Conservation (phyloP, 2,329 filamentous ascomycete species). For the Fusarium newnesense region DNA sequence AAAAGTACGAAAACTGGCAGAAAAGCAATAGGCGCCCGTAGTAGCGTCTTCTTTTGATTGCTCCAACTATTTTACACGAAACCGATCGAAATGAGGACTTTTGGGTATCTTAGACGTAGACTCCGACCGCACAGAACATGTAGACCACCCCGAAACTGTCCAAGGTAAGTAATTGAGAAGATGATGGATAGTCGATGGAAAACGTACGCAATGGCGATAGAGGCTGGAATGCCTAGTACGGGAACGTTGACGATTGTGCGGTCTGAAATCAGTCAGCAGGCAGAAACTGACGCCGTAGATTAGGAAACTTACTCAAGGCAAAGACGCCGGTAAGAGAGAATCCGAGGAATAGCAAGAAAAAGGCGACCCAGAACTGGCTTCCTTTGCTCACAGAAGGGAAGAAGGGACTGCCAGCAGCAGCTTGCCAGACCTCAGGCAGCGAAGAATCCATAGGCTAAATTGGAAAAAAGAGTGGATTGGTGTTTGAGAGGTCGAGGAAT, state of each 20-base stretch:
- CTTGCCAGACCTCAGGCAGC: conserved; percentile 92
- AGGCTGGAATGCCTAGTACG: conserved; percentile 85
- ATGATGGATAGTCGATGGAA: background rate
- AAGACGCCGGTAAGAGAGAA: conserved; percentile 81
- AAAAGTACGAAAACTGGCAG: conserved; percentile 37
- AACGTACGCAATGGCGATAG: conserved; percentile 87
- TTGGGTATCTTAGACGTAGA: conserved; percentile 84
- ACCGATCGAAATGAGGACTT: conserved; percentile 45
- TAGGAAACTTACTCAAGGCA: conserved; percentile 75
- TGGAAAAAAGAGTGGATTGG: background rate
- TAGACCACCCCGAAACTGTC: conserved; percentile 90
- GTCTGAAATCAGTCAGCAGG: conserved; percentile 64
- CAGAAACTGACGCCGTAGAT: background rate
- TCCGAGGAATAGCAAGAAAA: conserved; percentile 77
- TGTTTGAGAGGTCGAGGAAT: background rate
- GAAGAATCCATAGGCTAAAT: conserved; percentile 76
- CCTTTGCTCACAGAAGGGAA: conserved; percentile 82
- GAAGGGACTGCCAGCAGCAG: conserved; percentile 88
- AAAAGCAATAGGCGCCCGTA: conserved; percentile 44
- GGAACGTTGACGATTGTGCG: conserved; percentile 82
- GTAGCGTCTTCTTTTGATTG: conserved; percentile 46
- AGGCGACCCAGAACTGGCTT: conserved; percentile 84
- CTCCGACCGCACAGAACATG: conserved; percentile 98
- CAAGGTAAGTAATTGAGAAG: conserved; percentile 30
- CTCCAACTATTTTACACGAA: conserved; percentile 53